A percentile compares a stretch with the other conserved stretches of the same genome.
These are phyloP conservation scores for Ensete ventricosum DNA, from an alignment of 176 grass and related monocot species.

Conservation along the genomic window DNA sequence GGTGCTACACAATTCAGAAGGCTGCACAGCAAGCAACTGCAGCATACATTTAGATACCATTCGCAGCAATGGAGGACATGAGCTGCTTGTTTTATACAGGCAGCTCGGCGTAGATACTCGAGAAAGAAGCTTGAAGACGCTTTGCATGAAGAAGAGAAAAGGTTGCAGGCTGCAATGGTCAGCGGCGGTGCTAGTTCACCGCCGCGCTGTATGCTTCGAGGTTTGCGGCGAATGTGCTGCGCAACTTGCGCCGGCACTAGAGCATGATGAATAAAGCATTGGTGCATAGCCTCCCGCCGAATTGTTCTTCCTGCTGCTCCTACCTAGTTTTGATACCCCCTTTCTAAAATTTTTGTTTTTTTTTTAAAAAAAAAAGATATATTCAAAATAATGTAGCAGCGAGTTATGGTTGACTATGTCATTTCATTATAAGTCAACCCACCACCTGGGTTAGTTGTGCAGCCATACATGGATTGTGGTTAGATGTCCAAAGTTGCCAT, in stretches of 20 bases:
- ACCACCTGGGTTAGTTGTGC: too few species aligned
- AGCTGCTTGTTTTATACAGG: constrained; percentile 88
- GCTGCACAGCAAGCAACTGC: constrained; percentile 78
- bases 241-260: constrained; percentile 45
- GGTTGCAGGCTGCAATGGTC: constrained; percentile 59
- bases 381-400: too few species aligned
- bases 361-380: too few species aligned
- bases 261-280: constrained; percentile 39
- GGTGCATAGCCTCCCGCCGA: neutral
- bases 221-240: constrained; percentile 73
- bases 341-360: neutral
- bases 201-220: constrained; percentile 67
- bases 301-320: neutral
- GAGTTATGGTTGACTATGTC: too few species aligned
- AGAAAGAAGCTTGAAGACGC: constrained; percentile 79
- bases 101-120: constrained; percentile 68
- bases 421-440: too few species aligned
- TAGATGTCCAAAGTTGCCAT: neutral
- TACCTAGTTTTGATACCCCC: too few species aligned
- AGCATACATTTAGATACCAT: constrained; percentile 66
- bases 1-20: constrained; percentile 77
- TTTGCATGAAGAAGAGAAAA: constrained; percentile 63
- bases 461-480: too few species aligned
- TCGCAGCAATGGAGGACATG: constrained; percentile 92
- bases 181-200: constrained; percentile 35